Base-by-base conservation (phyloP, 192 early-diverging fungal genomes). In the Coemansia sp. region DNA sequence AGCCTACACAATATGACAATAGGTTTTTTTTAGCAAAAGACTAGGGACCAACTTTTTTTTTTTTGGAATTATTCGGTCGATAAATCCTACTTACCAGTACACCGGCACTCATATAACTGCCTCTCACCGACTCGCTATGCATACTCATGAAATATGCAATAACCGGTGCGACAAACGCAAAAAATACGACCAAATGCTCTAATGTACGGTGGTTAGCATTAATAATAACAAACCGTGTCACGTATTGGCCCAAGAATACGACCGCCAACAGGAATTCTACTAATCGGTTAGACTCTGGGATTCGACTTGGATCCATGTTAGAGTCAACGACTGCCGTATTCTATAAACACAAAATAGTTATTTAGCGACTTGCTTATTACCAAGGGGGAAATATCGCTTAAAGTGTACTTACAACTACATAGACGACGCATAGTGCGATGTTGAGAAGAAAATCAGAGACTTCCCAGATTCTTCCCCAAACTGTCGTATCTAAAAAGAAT, bases 31-130 rank as follows among this genome's bases (percentile, higher is more conserved):
- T 18, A 38, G 34, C 33, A 20, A 36, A 5, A 52, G 22, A 0
- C 0, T 5, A 36, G 36, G 24, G 55, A 5, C 5, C 5, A 38
- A 27, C 27, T 27, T 27, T 27, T 27, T 27, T n/a, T n/a, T 36
- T 18, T 3, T 22, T 15, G 27, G 12, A 31, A 27, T 15, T 31
- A 4, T 27, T 16, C 1, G 12, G n/a, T 10, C 3, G 24, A 31
- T 12, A 15, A 31, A 5, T 4, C 3, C 7, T 55, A 66, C 71
- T 69, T 82, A 78, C 83, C 71, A 83, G 70, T 20, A 80, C 77
- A 1, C 85, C 85, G 5, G 85, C 85, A 33, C 78, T 78, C 71
- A 86, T 76, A 40, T 83, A 86, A 57, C 80, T 83, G 66, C 68
- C 55, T 24, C 78, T 62, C 18, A 86, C 49, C 0, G 34, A 47